A percentile compares a stretch with the other conserved stretches of the same genome.
phyloP scores from a whole-genome alignment of 768 basidiomycete genomes.

The Suillus plorans region DNA sequence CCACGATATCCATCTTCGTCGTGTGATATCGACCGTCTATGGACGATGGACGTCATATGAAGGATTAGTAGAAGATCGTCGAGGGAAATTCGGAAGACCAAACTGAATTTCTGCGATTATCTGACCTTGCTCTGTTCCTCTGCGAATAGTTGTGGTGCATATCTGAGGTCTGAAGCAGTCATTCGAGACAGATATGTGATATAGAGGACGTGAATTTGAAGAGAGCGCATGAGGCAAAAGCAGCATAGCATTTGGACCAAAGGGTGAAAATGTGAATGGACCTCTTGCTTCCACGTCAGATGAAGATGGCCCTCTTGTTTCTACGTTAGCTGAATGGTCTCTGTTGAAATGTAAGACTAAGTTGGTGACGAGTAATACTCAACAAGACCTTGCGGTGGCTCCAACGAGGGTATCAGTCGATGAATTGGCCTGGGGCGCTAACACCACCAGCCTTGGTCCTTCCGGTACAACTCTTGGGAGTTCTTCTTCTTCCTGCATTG shows the following conservation, averaged over 20 bases:
- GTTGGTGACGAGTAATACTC: neutral
- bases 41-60: neutral
- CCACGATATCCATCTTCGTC: neutral
- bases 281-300: neutral
- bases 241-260: slow-evolving; percentile 12
- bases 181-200: slow-evolving; percentile 10
- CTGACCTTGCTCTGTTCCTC: neutral
- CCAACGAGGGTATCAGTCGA: neutral
- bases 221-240: slow-evolving; percentile 9
- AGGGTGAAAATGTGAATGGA: slow-evolving; percentile 12
- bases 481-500: neutral
- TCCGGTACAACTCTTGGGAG: neutral
- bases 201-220: slow-evolving; percentile 8
- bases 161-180: slow-evolving; percentile 5
- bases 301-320: neutral
- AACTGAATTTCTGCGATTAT: neutral
- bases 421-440: neutral
- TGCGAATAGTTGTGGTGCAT: neutral
- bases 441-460: neutral
- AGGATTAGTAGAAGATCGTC: neutral
- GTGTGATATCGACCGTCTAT: neutral
- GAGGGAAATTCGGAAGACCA: neutral
- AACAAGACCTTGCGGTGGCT: neutral
- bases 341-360: neutral
- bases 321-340: no score